Percentiles rank a stretch among this genome's conserved stretches.
These are phyloP conservation scores for Phalaenopsis hybrid DNA, from an alignment of 116 monocot species.

Conservation along the genomic window DNA sequence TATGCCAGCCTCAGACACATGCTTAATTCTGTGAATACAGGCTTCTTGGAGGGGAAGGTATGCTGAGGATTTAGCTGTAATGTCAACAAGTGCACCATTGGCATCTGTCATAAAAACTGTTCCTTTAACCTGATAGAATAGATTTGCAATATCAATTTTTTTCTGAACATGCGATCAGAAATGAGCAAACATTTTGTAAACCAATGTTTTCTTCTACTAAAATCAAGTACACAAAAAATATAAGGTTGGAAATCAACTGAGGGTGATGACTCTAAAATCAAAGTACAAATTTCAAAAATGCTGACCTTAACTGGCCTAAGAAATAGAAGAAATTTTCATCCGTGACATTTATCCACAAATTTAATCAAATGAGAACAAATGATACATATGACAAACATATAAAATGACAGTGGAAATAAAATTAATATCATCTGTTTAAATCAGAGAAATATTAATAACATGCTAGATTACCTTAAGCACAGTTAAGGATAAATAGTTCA, in stretches of 20 bases:
- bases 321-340: background rate
- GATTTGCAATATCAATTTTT: background rate
- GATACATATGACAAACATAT: background rate
- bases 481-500: background rate
- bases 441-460: background rate
- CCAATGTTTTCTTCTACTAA: background rate
- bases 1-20: slow-evolving; percentile 87
- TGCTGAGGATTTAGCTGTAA: slow-evolving; percentile 82
- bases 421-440: too few relatives aligned
- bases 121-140: slow-evolving; percentile 69
- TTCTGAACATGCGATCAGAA: background rate
- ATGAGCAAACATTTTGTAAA: background rate
- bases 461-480: background rate
- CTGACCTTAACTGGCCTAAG: background rate
- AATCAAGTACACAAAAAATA: background rate
- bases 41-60: slow-evolving; percentile 82
- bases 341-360: background rate
- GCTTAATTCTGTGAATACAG: slow-evolving; percentile 62
- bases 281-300: too few relatives aligned
- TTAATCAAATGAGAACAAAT: background rate
- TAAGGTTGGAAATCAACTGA: too few relatives aligned
- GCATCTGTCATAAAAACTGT: slow-evolving; percentile 68
- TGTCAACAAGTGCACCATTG: slow-evolving; percentile 75
- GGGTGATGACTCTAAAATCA: too few relatives aligned
- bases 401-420: background rate